Evolutionary conservation across 495 filamentous ascomycete species (phyloP).

Genomic region (Oleoguttula mirabilis): DNA sequence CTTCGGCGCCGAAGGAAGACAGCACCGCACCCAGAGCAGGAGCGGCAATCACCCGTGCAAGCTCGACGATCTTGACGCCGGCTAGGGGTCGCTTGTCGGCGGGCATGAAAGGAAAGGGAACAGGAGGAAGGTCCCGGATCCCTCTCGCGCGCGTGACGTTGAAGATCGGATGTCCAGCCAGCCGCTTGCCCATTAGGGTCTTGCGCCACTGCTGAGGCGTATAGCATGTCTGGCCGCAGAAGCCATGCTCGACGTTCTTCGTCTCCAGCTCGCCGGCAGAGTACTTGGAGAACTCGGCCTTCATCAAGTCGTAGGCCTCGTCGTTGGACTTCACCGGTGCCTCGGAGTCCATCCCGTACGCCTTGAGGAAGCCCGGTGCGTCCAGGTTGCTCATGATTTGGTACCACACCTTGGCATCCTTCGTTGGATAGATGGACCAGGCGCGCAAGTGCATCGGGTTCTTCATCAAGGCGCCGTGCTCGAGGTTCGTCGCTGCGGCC

Average conservation of each 20-base stretch:
- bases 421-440: slow-evolving; percentile 1
- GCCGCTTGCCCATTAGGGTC: slow-evolving; percentile 1
- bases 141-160: not conserved
- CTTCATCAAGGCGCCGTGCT: not conserved
- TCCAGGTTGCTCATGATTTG: not conserved
- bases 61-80: slow-evolving; percentile 46
- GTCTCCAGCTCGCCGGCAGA: not conserved
- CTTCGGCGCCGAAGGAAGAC: slow-evolving; percentile 46
- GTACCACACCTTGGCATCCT: not conserved
- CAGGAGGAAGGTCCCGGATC: not conserved
- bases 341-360: slow-evolving; percentile 1
- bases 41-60: slow-evolving; percentile 46
- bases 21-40: slow-evolving; percentile 41
- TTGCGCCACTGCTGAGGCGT: not conserved
- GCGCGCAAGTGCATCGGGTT: not conserved
- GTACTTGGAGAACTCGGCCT: not conserved
- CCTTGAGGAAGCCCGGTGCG: not conserved
- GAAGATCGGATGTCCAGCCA: slow-evolving; percentile 1
- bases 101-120: not conserved
- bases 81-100: slow-evolving; percentile 29
- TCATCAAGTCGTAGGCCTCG: not conserved
- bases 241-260: not conserved
- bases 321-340: slow-evolving; percentile 4
- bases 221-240: not conserved
- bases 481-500: not conserved